Conservation (phyloP, 108 stramenopile genomes). For the Cyclostephanos tholiformis region DNA sequence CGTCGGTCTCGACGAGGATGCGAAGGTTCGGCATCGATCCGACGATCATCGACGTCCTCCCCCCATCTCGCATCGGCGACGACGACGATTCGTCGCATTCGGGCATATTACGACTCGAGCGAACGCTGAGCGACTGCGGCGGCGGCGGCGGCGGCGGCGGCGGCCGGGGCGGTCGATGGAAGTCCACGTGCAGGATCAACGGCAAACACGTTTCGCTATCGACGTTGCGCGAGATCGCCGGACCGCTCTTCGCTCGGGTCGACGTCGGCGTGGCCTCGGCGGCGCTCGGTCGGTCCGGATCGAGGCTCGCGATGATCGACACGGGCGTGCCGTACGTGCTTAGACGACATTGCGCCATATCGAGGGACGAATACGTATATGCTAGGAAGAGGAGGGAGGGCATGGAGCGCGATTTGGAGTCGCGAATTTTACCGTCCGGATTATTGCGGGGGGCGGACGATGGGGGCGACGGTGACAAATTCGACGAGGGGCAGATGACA, state of each 20-base stretch:
- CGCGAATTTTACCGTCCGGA: conserved; percentile 51
- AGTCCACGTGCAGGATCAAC: conserved; percentile 74
- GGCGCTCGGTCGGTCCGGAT: conserved; percentile 52
- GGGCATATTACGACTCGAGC: conserved; percentile 19
- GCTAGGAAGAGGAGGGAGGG: conserved; percentile 41
- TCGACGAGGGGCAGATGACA: conserved; percentile 58
- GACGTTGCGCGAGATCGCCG: conserved; percentile 52
- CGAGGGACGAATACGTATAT: conserved; percentile 43
- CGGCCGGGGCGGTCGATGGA: conserved; percentile 52
- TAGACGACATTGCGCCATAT: conserved; percentile 21
- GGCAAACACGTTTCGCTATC: conserved; percentile 59
- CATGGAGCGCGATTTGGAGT: conserved; percentile 55
- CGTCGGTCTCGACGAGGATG: conserved; percentile 36
- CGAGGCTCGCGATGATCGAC: conserved; percentile 70
- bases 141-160: conserved; percentile 10
- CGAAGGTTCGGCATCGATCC: conserved; percentile 46
- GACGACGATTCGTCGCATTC: neutral
- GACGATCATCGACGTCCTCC: conserved; percentile 7
- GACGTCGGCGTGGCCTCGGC: conserved; percentile 70
- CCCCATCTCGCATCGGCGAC: neutral
- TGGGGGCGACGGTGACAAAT: neutral
- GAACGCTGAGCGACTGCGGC: conserved; percentile 2
- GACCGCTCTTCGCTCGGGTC: conserved; percentile 68
- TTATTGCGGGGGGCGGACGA: conserved; percentile 21
- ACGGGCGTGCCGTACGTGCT: conserved; percentile 49